Evolutionary conservation across 2,329 filamentous ascomycete species (phyloP).

Genomic region (Tolypocladium tropicale): DNA sequence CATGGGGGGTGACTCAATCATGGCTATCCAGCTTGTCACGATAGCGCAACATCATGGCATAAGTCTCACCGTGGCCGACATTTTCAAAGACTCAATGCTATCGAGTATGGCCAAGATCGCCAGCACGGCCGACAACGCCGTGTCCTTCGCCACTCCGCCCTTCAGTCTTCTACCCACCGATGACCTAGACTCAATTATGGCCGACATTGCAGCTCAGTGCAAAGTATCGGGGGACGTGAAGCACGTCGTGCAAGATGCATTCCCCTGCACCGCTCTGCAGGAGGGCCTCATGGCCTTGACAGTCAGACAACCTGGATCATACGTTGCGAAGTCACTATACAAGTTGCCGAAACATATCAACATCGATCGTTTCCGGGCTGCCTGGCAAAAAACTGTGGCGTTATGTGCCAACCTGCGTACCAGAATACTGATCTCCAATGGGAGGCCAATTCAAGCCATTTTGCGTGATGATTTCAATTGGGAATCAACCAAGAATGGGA

Average conservation of each 20-base stretch:
- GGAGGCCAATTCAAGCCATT: no score
- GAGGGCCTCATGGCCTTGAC: conserved; percentile 26
- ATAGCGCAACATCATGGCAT: neutral
- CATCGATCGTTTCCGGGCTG: conserved; percentile 10
- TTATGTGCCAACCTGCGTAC: neutral
- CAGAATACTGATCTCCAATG: neutral
- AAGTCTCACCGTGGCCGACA: neutral
- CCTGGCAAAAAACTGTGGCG: neutral
- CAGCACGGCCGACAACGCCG: neutral
- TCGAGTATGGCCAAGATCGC: no score
- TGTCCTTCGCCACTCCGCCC: neutral
- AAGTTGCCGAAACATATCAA: conserved; percentile 10
- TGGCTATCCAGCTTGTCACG: conserved; percentile 3
- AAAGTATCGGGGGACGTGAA: no score
- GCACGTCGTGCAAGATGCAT: no score
- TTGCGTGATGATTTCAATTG: no score
- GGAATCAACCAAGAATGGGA: no score
- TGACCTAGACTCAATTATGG: neutral
- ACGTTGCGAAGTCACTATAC: conserved; percentile 19
- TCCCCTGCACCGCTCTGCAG: conserved; percentile 26
- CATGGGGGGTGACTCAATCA: conserved; percentile 18
- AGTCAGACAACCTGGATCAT: conserved; percentile 18
- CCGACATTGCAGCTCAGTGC: no score
- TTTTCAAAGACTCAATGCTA: neutral
- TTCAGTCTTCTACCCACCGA: no score